These are phyloP conservation scores for Epichloe gansuensis DNA, from an alignment of 2,329 filamentous ascomycete species.

Conservation along the genomic window DNA sequence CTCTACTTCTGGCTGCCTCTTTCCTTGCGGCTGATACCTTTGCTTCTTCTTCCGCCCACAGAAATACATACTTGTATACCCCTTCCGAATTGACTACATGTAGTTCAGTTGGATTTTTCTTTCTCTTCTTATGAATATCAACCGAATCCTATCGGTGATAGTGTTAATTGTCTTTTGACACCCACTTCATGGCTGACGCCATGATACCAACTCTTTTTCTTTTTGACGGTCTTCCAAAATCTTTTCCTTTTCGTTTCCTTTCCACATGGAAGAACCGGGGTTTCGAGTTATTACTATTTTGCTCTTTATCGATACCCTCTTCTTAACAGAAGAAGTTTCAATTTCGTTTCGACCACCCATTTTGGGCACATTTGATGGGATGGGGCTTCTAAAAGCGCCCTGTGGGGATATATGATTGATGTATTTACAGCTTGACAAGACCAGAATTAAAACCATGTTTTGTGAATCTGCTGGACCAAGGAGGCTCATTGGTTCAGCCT, in stretches of 20 bases:
- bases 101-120: constrained; percentile 4
- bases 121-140: constrained; percentile 16
- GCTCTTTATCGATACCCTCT: constrained; percentile 13
- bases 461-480: neutral
- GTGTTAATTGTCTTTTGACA: constrained; percentile 20
- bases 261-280: neutral
- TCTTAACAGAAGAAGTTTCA: constrained; percentile 3
- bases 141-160: constrained; percentile 20
- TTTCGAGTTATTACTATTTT: neutral
- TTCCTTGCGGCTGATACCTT: neutral
- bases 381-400: constrained; percentile 3
- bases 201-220: neutral
- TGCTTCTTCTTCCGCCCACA: neutral
- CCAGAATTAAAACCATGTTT: neutral
- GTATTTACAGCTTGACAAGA: constrained; percentile 1
- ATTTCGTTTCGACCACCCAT: neutral
- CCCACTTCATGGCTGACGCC: neutral
- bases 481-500: neutral
- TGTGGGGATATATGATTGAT: constrained; percentile 6
- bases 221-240: neutral
- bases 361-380: neutral
- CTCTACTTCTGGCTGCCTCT: neutral
- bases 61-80: constrained; percentile 9
- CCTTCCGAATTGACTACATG: neutral
- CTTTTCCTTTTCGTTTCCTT: neutral